Base-by-base conservation (phyloP, 768 basidiomycete species). In the Boletus pseudopeckii region DNA sequence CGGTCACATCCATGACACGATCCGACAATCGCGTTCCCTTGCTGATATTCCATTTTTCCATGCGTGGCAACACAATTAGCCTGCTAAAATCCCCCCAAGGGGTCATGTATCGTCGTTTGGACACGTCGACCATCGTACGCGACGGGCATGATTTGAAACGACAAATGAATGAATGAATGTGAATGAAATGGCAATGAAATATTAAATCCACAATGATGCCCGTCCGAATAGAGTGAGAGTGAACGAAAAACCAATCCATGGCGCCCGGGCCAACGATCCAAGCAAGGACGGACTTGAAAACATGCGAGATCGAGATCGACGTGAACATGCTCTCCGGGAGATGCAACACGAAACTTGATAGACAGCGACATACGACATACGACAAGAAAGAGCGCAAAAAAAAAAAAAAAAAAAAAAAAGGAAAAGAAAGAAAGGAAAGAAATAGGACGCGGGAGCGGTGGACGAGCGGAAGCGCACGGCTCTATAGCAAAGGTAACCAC, bases 401-500 rank as follows among this genome's bases (percentile, higher is more conserved):
- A 54, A 32, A 15, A 20, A 17, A 15, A 54, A 40, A 17, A 15
- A 54, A 43, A 8, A 28, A 13, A 15, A 11, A 54, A 32, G n/a
- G n/a, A n/a, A n/a, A n/a, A n/a, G n/a, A n/a, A n/a, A n/a, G 14
- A 20, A 17, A 14, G 52, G 14, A 20, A 17, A 14, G 52, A 43
- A 40, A 40, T 45, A 36, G 50, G 50, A 40, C 22, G 33, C 40
- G 18, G 32, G 13, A 30, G 30, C 24, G 24, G 22, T 3, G 28
- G 1, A 9, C 26, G 32, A 18, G 33, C 34, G 5, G 33, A 20
- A 46, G 41, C 48, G 37, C 44, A 45, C 20, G 26, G 56, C 67
- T 78, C 6, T 7, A 91, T 71, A 91, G 72, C 46, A 93, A 72
- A 28, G 91, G 91, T 53, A 92, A 74, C 91, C 91, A 93, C 80